Evolutionary conservation across 768 basidiomycete species (phyloP), one percentile per base, ranked within the genome.

Genomic region (Russula virescens): DNA sequence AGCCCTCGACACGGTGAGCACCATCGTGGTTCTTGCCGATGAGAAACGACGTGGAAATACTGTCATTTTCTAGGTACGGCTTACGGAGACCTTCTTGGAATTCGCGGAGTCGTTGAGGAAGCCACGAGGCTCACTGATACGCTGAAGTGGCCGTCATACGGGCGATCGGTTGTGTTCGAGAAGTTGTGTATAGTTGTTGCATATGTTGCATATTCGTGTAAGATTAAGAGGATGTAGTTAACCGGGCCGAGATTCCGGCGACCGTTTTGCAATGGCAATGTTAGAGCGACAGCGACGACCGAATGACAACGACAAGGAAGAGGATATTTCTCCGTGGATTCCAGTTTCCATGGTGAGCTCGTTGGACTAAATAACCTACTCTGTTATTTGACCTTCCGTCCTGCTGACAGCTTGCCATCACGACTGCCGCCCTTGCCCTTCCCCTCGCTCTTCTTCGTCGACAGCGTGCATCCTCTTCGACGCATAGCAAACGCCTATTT

Each of bases 81-180:
- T 85, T 11, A 79, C 83, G 0, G 75, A 84, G 66, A 80, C 84
- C 3, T 85, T 86, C 76, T 68, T 85, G 25, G 79, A 78, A 34
- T 77, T 85, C 57, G 83, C 83, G 0, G 81, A 83, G 56, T 83
- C 84, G 1, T 69, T 86, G 71, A 75, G 76, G 65, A 86, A 81
- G 66, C 80, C 83, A 5, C 73, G 84, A 66, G 84, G 80, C 0
- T 75, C 78, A 21, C 69, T 85, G 58, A 68, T 83, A 63, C 71
- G 70, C 21, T 71, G 62, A 68, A n/a, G 26, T n/a, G n/a, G n/a
- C n/a, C n/a, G n/a, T 10, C 10, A 35, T 35, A 35, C 34, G 10
- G 34, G n/a, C n/a, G n/a, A n/a, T n/a, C n/a, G n/a, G n/a, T n/a
- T n/a, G n/a, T n/a, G n/a, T n/a, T n/a, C n/a, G n/a, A n/a, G n/a